Base-by-base conservation (phyloP, 1,284 basidiomycete genomes). In the Ceratobasidium sp. region DNA sequence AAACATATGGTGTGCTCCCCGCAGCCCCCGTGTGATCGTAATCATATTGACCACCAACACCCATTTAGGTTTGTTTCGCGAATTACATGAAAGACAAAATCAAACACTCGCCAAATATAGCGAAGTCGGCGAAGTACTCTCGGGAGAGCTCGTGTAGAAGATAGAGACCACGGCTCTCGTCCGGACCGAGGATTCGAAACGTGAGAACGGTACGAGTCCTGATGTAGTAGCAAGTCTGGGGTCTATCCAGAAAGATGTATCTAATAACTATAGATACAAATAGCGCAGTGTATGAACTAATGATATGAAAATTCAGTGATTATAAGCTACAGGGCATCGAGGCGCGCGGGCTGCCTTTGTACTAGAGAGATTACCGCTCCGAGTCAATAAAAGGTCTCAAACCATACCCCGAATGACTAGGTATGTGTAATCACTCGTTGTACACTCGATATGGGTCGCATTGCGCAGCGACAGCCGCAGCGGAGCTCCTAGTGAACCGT, bases 71-170 rank as follows among this genome's bases (percentile, higher is more conserved):
- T n/a, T n/a, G n/a, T n/a, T 73, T 62, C 55, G 70, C 23, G 70
- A 62, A 35, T 73, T 73, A 27, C 62, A 73, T 30, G 70, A 73
- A n/a, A 73, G 52, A 10, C 70, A 73, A 30, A 73, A 73, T 35
- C 70, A 73, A 23, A 73, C 70, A 30, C 59, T 73, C 8, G 70
- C 38, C 10, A 73, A 73, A 44, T 73, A 62, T 38, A 44, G 35
- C 27, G 70, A 73, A 52, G 70, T 73, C 14, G 70, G 62, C n/a
- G 44, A 73, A 44, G n/a, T 73, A 20, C 46, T 73, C 7, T 73
- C 70, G 4, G 70, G 70, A 52, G 70, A 73, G 41, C 59, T 73
- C 18, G 70, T 73, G 30, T 48, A 73, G 48, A 57, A 57, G 1
- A 12, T 57, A 7, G 70, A 73, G 33, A 62, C 57, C 3, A 73